phyloP scores from a whole-genome alignment of 2,329 filamentous ascomycete genomes.

The Stemphylium beticola region DNA sequence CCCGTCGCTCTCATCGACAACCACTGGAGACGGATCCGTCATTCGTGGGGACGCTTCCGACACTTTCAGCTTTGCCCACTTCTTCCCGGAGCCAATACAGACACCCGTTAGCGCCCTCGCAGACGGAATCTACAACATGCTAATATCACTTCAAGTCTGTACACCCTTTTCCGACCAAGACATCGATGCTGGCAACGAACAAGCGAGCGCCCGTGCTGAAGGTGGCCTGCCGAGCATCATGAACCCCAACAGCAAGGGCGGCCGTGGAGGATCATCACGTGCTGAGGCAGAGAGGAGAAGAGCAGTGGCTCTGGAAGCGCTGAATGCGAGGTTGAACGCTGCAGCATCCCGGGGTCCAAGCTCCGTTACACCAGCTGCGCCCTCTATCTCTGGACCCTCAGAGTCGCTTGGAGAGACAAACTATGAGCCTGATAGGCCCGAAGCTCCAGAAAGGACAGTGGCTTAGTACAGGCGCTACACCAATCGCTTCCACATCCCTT shows the following conservation, averaged over 20 bases:
- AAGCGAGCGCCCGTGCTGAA: constrained; percentile 70
- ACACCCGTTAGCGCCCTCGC: constrained; percentile 76
- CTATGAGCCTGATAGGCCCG: constrained; percentile 50
- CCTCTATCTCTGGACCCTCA: constrained; percentile 34
- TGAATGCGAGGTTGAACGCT: constrained; percentile 91
- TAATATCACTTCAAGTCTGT: constrained; percentile 79
- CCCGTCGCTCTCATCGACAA: constrained; percentile 61
- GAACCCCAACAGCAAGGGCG: constrained; percentile 55
- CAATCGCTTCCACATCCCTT: neutral
- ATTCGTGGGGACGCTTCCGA: constrained; percentile 92
- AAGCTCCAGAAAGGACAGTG: constrained; percentile 30
- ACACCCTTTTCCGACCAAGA: constrained; percentile 85
- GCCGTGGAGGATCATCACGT: constrained; percentile 68
- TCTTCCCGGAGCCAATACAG: constrained; percentile 87
- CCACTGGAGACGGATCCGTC: constrained; percentile 58
- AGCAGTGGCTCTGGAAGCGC: constrained; percentile 84
- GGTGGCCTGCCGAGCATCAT: constrained; percentile 66
- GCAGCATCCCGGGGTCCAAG: constrained; percentile 63
- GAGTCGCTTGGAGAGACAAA: constrained; percentile 51
- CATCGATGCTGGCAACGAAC: constrained; percentile 73
- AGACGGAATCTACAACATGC: constrained; percentile 73
- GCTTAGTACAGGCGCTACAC: constrained; percentile 20
- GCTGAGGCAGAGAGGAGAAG: constrained; percentile 91
- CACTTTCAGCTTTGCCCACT: constrained; percentile 93
- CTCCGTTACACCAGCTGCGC: constrained; percentile 51